Percentiles rank a stretch among this genome's conserved stretches.
phyloP scores from a whole-genome alignment of 495 filamentous ascomycete genomes.

The Bathelium albidoporum region DNA sequence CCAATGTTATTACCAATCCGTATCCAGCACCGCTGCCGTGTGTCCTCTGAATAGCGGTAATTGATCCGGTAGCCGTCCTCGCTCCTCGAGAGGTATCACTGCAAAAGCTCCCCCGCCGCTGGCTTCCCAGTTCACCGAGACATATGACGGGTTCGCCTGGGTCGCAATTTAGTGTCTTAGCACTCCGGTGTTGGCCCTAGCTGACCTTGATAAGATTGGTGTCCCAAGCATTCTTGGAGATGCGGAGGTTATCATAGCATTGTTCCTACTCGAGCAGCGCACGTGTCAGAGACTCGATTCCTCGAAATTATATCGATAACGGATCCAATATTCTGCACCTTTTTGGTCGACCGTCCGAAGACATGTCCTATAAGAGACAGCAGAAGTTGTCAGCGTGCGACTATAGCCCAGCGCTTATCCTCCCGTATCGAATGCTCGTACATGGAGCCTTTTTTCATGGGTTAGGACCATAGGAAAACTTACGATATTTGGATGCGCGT shows the following conservation, averaged over 20 bases:
- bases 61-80: constrained; percentile 79
- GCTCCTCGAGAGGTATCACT: constrained; percentile 83
- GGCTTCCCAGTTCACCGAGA: constrained; percentile 97
- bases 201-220: constrained; percentile 91
- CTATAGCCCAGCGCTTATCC: background rate
- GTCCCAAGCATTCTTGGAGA: constrained; percentile 98
- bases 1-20: constrained; percentile 66
- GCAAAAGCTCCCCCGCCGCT: constrained; percentile 95
- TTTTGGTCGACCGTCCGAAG: constrained; percentile 86
- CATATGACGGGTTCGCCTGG: constrained; percentile 88
- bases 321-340: constrained; percentile 46
- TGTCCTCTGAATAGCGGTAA: constrained; percentile 93
- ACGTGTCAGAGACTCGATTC: constrained; percentile 7
- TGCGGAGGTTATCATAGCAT: constrained; percentile 93
- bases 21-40: constrained; percentile 90
- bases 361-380: constrained; percentile 67
- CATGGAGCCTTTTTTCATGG: constrained; percentile 7
- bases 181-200: background rate
- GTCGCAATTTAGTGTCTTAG: constrained; percentile 8
- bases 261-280: constrained; percentile 44
- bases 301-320: background rate
- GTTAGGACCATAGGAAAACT: constrained; percentile 37
- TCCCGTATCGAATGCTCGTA: background rate
- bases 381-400: constrained; percentile 2
- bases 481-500: constrained; percentile 96